Base-by-base conservation (phyloP, 1,284 basidiomycete genomes). In the Gomphus sp. region DNA sequence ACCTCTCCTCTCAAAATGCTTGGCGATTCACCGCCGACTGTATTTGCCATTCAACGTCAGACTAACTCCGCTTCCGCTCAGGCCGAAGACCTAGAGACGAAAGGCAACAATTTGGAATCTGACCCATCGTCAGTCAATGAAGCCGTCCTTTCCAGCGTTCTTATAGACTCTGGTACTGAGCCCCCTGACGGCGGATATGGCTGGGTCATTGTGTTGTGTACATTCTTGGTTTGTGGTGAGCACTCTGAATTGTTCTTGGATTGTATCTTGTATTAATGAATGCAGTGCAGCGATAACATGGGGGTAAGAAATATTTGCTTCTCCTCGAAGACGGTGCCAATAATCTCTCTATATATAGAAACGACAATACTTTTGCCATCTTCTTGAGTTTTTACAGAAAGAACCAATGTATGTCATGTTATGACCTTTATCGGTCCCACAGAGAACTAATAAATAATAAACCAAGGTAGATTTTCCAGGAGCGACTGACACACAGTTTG, bases 341-440 rank as follows among this genome's bases (percentile, higher is more conserved):
- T 22, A 51, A 16, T 10, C 4, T 34, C 12, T 16, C 45, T 9
- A 7, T 12, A 16, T 41, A 52, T 47, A 60, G 73, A 22, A 66
- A 71, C 62, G 74, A 74, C 61, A 73, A 72, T 7, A 72, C 72
- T 3, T 75, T 74, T 51, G 73, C 72, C 25, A 71, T 75, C 18
- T 75, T 70, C 64, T 68, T 72, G n/a, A 22, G 34, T n/a, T 55
- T n/a, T 22, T 36, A 33, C 16, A 34, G 28, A 18, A 11, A 52
- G 33, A 52, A 52, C 25, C 12, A 34, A 18, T 52, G 50, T 16
- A 52, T 39, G 50, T 22, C 31, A 43, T 39, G 50, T 22, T 12
- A 43, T 18, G 16, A 2, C 50, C 50, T 34, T 18, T 48, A 25
- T 14, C 10, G 2, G 9, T 45, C 44, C 22, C 22, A 22, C 22